phyloP scores from a whole-genome alignment of 306 rosid species.

The Prunus salicina region DNA sequence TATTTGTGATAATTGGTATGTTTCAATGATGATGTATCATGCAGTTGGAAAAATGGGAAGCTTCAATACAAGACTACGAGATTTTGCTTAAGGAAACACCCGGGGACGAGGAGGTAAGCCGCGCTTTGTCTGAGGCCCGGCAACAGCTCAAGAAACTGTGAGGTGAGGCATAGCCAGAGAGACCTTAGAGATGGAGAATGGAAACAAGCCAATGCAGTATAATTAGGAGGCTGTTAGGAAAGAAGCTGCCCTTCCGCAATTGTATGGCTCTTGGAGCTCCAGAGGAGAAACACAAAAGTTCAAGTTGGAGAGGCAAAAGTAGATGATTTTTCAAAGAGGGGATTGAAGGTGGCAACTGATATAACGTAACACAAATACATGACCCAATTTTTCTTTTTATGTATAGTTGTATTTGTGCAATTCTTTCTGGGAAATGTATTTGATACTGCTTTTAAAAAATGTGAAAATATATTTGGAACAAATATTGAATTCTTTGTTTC shows the following conservation, averaged over 20 bases:
- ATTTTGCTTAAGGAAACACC: slow-evolving; percentile 50
- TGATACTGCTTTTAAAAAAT: neutral
- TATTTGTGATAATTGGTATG: neutral
- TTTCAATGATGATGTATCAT: slow-evolving; percentile 7
- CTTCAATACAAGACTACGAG: slow-evolving; percentile 70
- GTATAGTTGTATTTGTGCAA: neutral
- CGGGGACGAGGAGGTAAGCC: slow-evolving; percentile 46
- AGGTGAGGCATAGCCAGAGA: slow-evolving; percentile 23
- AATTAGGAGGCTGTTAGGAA: neutral
- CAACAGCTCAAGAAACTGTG: slow-evolving; percentile 38
- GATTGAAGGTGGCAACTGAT: slow-evolving; percentile 4
- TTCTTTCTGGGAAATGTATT: slow-evolving; percentile 8
- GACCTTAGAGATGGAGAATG: neutral
- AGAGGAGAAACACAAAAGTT: slow-evolving; percentile 1
- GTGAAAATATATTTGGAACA: neutral
- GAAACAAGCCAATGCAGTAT: slow-evolving; percentile 2
- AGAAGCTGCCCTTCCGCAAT: neutral
- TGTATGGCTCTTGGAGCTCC: neutral
- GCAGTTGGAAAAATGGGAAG: slow-evolving; percentile 78
- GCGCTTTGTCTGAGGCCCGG: slow-evolving; percentile 48
- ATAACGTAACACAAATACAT: neutral
- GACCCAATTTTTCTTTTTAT: neutral
- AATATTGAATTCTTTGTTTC: neutral
- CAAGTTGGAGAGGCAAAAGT: neutral
- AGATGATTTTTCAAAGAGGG: neutral